Evolutionary conservation across 2,329 filamentous ascomycete genomes (phyloP).

Genomic region (Myriosclerotinia scirpicola): DNA sequence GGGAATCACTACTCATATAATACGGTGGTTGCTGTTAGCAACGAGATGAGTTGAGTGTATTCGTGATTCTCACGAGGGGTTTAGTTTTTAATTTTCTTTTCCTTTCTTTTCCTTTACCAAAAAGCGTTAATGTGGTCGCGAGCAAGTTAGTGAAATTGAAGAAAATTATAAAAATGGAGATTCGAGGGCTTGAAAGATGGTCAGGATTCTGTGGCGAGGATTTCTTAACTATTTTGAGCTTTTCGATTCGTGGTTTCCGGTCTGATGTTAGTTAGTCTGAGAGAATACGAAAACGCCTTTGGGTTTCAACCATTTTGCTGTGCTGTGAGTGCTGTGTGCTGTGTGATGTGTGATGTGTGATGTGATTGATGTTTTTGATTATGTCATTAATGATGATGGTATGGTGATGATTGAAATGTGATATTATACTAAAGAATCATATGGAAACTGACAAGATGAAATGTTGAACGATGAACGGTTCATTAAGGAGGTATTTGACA

Average conservation of each 20-base stretch:
- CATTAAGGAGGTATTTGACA: neutral
- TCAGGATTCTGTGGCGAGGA: neutral
- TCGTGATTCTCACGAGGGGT: neutral
- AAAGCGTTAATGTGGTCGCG: neutral
- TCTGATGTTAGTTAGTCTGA: neutral
- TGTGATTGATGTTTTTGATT: neutral
- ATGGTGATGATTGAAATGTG: neutral
- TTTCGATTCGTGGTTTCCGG: constrained; percentile 5
- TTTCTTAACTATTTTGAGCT: neutral
- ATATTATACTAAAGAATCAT: neutral
- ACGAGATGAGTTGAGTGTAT: neutral
- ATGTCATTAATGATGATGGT: neutral
- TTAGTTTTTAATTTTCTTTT: too few species aligned
- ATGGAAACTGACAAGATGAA: neutral
- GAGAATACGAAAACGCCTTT: constrained; percentile 2
- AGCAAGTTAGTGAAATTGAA: neutral
- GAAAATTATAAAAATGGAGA: neutral
- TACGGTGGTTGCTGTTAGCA: neutral
- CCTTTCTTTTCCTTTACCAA: neutral
- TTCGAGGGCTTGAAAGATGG: neutral
- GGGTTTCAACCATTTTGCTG: constrained; percentile 1
- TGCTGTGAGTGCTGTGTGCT: neutral
- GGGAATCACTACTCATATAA: neutral
- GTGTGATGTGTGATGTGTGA: neutral
- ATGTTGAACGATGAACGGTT: neutral